Base-by-base conservation (phyloP, 768 basidiomycete species). In the Cystofilobasidium capitatum region DNA sequence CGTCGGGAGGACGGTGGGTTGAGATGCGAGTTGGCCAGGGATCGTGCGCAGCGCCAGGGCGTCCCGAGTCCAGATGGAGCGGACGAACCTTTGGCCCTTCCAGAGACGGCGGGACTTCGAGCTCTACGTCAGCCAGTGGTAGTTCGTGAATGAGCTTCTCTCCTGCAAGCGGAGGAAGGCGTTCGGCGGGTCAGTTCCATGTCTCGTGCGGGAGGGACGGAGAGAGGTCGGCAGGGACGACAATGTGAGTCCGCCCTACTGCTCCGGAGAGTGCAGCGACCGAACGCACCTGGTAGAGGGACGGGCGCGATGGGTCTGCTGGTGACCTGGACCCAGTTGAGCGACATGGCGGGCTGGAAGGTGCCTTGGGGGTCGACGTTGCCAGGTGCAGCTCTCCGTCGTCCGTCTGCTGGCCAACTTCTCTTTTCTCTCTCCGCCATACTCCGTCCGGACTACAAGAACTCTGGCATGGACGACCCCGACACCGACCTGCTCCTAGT, bases 401-500 rank as follows among this genome's bases (percentile, higher is more conserved):
- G 40, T 24, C 9, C 45, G 8, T 49, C 45, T 20, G 45, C 10
- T 24, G 10, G 9, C 45, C 45, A 49, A 16, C 45, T 13, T 16
- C 9, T 31, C 49, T 20, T 3, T 20, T 31, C n/a, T n/a, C n/a
- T n/a, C n/a, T n/a, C n/a, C n/a, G n/a, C n/a, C n/a, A n/a, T n/a
- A n/a, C n/a, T n/a, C n/a, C n/a, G n/a, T n/a, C n/a, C n/a, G n/a
- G n/a, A n/a, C n/a, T n/a, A n/a, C n/a, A n/a, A n/a, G n/a, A n/a
- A 10, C 24, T 26, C 7, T 26, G 24, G 5, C 49, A 10, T 31
- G 24, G 49, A 54, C 26, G 24, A 5, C 5, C 26, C 14, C 51
- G 63, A 64, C 16, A 55, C 51, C 37, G 63, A 64, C 26, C 51
- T 55, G 2, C 64, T 58, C 1, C 44, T 58, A 1, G 54, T 42